These are phyloP conservation scores for Magnaporthiopsis rhizophila DNA, from an alignment of 2,329 filamentous ascomycete genomes.

Conservation along the genomic window DNA sequence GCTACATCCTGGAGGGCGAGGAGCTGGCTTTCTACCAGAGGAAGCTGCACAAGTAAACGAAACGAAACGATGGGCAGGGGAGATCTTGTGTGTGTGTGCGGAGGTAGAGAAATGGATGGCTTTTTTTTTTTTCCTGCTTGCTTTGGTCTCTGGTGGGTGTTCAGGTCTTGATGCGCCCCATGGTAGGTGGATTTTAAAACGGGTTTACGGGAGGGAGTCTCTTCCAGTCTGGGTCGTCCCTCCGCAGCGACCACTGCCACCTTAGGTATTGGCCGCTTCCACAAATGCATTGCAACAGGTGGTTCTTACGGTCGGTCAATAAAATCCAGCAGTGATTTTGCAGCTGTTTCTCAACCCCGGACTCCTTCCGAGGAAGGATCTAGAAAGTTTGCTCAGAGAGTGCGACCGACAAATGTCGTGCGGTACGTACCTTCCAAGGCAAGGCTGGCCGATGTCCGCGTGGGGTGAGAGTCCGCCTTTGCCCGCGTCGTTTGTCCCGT, in stretches of 20 bases:
- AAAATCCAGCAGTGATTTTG: constrained; percentile 9
- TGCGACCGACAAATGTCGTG: background rate
- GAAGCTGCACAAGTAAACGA: constrained; percentile 91
- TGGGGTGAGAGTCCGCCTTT: background rate
- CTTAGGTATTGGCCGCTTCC: constrained; percentile 8
- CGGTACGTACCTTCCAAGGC: background rate
- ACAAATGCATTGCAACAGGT: constrained; percentile 8
- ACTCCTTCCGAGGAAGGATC: too few relatives aligned
- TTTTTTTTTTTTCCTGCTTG: background rate
- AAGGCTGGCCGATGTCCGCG: background rate
- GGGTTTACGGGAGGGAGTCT: constrained; percentile 1
- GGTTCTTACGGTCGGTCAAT: constrained; percentile 9
- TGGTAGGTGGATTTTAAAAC: constrained; percentile 3
- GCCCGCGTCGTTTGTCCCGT: too few relatives aligned
- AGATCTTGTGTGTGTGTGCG: background rate
- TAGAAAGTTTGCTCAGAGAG: background rate
- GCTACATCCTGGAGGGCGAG: constrained; percentile 98
- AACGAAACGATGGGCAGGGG: background rate
- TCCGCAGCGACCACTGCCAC: constrained; percentile 2
- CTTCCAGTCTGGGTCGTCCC: background rate
- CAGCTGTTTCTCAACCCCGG: background rate
- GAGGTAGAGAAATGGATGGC: constrained; percentile 3
- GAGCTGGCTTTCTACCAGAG: constrained; percentile 99
- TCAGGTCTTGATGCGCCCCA: constrained; percentile 9
- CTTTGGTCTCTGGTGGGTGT: constrained; percentile 12